Conservation (phyloP, 495 filamentous ascomycete species). For the Xanthoparmelia taractica region DNA sequence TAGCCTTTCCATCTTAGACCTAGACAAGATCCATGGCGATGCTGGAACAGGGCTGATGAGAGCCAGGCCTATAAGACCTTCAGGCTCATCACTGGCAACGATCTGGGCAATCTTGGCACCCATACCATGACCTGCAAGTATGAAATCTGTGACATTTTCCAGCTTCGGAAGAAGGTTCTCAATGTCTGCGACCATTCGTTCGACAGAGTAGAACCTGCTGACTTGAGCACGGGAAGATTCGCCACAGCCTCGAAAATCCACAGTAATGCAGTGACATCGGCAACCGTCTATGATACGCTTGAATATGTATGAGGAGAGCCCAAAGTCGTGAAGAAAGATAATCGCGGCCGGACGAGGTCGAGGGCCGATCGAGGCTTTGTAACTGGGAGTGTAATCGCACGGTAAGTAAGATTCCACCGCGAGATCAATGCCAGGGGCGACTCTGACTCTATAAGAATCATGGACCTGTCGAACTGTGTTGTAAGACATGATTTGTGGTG, state of each 20-base stretch:
- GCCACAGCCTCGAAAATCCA: conserved; percentile 1
- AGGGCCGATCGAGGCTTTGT: background rate
- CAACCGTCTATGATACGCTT: background rate
- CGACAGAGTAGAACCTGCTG: background rate
- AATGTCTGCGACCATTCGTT: background rate
- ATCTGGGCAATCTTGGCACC: background rate
- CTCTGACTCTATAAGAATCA: background rate
- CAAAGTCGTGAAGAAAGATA: background rate
- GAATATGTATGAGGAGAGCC: background rate
- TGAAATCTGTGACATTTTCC: background rate
- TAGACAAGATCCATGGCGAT: background rate
- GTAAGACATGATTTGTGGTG: background rate
- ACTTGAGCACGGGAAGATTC: background rate
- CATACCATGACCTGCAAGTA: background rate
- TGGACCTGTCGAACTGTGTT: background rate
- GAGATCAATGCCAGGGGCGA: background rate
- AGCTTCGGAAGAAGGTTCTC: background rate
- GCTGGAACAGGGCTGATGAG: conserved; percentile 1
- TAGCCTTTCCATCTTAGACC: background rate
- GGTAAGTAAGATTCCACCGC: background rate
- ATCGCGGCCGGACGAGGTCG: background rate
- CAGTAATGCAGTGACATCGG: conserved; percentile 3
- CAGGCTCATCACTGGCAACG: background rate
- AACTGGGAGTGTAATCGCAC: background rate
- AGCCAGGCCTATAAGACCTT: background rate